These are phyloP conservation scores for Candida arabinofermentans DNA, from an alignment of 805 yeast species.

Conservation along the genomic window DNA sequence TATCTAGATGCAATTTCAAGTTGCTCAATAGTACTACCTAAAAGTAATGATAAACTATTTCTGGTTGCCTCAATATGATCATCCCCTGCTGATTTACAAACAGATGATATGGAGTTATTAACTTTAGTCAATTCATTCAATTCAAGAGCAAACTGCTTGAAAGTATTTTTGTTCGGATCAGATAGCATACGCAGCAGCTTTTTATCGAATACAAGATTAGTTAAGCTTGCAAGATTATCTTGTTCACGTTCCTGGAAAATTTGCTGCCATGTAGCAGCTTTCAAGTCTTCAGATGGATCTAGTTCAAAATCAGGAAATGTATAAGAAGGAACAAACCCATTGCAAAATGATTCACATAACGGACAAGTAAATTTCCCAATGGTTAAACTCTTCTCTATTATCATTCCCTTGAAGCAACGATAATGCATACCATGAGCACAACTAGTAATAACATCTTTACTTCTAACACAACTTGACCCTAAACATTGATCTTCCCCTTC, in stretches of 20 bases:
- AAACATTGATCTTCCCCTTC: constrained; percentile 26
- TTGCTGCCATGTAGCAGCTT: constrained; percentile 15
- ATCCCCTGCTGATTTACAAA: constrained; percentile 9
- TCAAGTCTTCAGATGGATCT: constrained; percentile 16
- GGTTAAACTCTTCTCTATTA: constrained; percentile 17
- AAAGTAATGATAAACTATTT: constrained; percentile 20
- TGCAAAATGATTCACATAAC: constrained; percentile 43
- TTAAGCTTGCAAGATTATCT: constrained; percentile 28
- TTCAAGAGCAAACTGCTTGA: constrained; percentile 19
- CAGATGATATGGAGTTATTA: constrained; percentile 12
- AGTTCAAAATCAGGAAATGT: constrained; percentile 24
- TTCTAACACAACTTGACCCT: constrained; percentile 25
- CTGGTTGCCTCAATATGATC: constrained; percentile 10
- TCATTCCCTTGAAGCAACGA: constrained; percentile 36
- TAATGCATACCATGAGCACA: constrained; percentile 55
- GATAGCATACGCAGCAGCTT: constrained; percentile 24
- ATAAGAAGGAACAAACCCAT: constrained; percentile 43
- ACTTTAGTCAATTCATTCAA: constrained; percentile 17
- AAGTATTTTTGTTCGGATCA: constrained; percentile 14
- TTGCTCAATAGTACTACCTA: constrained; percentile 52
- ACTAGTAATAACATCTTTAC: constrained; percentile 35
- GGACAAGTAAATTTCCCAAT: constrained; percentile 40
- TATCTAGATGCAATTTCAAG: constrained; percentile 56
- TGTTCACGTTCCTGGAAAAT: constrained; percentile 26
- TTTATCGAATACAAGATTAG: constrained; percentile 25